Conservation (phyloP, 2,329 filamentous ascomycete species). For the Aspergillus flavus region DNA sequence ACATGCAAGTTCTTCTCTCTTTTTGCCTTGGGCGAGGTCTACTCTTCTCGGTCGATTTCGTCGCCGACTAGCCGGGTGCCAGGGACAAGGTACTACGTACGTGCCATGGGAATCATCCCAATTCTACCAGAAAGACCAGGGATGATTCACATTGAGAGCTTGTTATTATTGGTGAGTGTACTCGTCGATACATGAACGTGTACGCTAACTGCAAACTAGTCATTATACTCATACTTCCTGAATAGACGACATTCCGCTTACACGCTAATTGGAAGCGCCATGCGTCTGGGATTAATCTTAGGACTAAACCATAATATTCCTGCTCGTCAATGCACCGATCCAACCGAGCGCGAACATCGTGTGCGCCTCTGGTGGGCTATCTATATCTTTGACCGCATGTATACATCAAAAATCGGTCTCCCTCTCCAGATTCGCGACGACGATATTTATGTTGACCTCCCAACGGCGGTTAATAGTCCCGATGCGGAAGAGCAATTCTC, state of each 20-base stretch:
- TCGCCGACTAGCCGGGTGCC: conserved; percentile 32
- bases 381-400: conserved; percentile 43
- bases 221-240: conserved; percentile 30
- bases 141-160: conserved; percentile 43
- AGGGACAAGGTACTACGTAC: conserved; percentile 42
- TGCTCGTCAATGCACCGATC: conserved; percentile 25
- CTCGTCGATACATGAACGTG: neutral
- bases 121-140: conserved; percentile 45
- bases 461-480: conserved; percentile 24
- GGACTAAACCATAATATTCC: conserved; percentile 44
- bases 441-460: conserved; percentile 42
- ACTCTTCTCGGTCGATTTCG: conserved; percentile 35
- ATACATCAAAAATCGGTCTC: conserved; percentile 49
- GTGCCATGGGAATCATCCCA: conserved; percentile 39
- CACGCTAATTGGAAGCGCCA: conserved; percentile 35
- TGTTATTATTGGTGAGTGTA: conserved; percentile 37
- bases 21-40: conserved; percentile 46
- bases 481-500: conserved; percentile 32
- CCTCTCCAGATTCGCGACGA: conserved; percentile 50
- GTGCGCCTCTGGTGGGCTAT: conserved; percentile 37
- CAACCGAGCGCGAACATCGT: conserved; percentile 37
- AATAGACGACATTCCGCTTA: conserved; percentile 32
- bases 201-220: conserved; percentile 14
- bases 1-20: conserved; percentile 46
- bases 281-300: conserved; percentile 42